Evolutionary conservation across 2,329 filamentous ascomycete genomes (phyloP).

Genomic region (Phyllosticta capitalensis): DNA sequence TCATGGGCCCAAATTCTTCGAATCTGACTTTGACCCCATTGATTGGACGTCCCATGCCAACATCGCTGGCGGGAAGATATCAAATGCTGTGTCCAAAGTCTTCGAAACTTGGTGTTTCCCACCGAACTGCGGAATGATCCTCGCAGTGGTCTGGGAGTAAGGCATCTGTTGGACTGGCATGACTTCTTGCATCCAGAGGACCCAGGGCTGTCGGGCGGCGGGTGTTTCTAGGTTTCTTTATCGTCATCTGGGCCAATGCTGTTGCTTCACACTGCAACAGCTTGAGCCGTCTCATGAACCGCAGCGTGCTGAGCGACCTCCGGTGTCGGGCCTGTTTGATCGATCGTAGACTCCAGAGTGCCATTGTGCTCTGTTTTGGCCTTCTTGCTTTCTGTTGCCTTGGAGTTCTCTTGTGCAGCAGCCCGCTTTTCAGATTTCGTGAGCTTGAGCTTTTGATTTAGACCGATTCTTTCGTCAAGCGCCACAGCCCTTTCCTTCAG

Average conservation of each 20-base stretch:
- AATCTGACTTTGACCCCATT: no score
- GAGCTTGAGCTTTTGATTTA: neutral
- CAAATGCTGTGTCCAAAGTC: no score
- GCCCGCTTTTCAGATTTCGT: conserved; percentile 9
- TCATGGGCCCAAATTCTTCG: no score
- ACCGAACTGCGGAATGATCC: no score
- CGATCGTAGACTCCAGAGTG: neutral
- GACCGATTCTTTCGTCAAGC: conserved; percentile 53
- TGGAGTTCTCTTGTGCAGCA: neutral
- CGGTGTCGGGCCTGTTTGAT: neutral
- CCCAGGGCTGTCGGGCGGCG: no score
- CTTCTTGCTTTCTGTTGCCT: neutral
- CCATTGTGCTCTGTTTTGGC: neutral
- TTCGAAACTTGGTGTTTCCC: no score
- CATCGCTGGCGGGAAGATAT: no score
- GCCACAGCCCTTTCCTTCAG: conserved; percentile 54
- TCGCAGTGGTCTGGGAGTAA: no score
- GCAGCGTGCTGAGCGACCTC: neutral
- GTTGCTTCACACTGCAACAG: neutral
- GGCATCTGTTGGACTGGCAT: no score
- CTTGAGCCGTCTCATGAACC: neutral
- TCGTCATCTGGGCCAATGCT: neutral
- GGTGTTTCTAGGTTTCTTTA: no score
- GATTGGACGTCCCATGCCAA: no score
- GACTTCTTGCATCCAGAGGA: no score